Evolutionary conservation across 164 flowering plant genomes (phyloP), one percentile per base, ranked within the genome.

Genomic region (Vitis labrusca): DNA sequence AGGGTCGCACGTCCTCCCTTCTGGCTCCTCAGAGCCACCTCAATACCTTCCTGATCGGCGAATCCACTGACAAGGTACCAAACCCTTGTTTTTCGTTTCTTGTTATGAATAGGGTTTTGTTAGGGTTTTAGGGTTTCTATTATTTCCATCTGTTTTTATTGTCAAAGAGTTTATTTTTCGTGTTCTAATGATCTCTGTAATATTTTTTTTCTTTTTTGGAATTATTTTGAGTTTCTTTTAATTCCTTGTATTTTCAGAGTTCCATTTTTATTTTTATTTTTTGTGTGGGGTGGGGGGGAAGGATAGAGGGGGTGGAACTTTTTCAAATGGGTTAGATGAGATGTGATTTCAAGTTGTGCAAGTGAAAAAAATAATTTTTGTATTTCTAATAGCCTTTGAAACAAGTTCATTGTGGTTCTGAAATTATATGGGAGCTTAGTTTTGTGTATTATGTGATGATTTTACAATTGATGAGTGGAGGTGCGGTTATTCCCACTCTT

Each of bases 121-220:
- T 64, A 72, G 84, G 85, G 83, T 84, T 84, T 77, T 63, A 63
- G 74, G 61, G 6, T 16, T 66, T 61, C 19, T 49, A 8, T 52
- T 9, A 17, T 54, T 63, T 60, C 48, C 11, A 3, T 47, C 16
- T 51, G 14, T 16, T 19, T 50, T 65, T 51, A 3, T 17, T 23
- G 44, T 37, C 44, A 37, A 37, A 37, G 44, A 37, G 5, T 37
- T 37, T 2, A 3, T 37, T 3, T 37, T 37, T 2, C 7, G 5
- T 37, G 44, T 37, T 37, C 44, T 37, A 6, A 37, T 37, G 2
- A 37, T 3, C 44, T 37, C 6, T 23, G 2, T 23, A 23, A 23
- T 23, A 1, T 23, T 23, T 23, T 37, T 37, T 37, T 37, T 37
- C 7, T 6, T 37, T 37, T 37, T 37, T 37, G 44, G 44, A 37